Percentiles rank a stretch among this genome's conserved stretches.
Conservation (phyloP, 1,284 basidiomycete genomes). For the Melampsora abietis-canadensis region DNA sequence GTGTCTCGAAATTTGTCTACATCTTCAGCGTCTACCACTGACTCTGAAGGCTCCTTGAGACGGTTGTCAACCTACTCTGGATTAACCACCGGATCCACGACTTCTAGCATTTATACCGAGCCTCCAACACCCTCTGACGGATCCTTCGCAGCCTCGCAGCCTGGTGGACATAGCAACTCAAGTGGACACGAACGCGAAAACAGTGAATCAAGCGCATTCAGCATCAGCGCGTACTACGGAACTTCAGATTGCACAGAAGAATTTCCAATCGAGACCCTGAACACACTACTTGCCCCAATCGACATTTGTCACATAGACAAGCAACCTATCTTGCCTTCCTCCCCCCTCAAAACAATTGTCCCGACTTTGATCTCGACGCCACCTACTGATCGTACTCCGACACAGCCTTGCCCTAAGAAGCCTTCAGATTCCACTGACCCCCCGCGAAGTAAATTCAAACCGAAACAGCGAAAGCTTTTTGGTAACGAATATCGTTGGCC, state of each 20-base stretch:
- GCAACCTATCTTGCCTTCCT: not conserved
- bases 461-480: constrained; percentile 9
- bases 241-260: constrained; percentile 35
- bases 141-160: constrained; percentile 1
- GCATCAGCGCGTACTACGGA: constrained; percentile 41
- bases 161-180: not conserved
- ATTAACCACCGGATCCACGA: constrained; percentile 30
- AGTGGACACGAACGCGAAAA: constrained; percentile 13
- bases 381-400: not conserved
- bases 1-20: not conserved
- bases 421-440: not conserved
- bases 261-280: constrained; percentile 16
- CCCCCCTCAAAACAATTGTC: not conserved
- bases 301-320: constrained; percentile 9
- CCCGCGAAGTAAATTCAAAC: not conserved
- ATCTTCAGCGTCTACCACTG: constrained; percentile 10
- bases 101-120: constrained; percentile 15
- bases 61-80: constrained; percentile 36
- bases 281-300: constrained; percentile 22
- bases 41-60: constrained; percentile 22
- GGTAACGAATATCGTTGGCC: constrained; percentile 9
- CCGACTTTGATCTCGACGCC: constrained; percentile 15
- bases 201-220: constrained; percentile 34
- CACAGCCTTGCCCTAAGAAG: constrained; percentile 1
- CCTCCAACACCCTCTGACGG: constrained; percentile 30